Evolutionary conservation across 345 rosid species (phyloP), one percentile per base, ranked within the genome.

Genomic region (Pelargonium nanum): DNA sequence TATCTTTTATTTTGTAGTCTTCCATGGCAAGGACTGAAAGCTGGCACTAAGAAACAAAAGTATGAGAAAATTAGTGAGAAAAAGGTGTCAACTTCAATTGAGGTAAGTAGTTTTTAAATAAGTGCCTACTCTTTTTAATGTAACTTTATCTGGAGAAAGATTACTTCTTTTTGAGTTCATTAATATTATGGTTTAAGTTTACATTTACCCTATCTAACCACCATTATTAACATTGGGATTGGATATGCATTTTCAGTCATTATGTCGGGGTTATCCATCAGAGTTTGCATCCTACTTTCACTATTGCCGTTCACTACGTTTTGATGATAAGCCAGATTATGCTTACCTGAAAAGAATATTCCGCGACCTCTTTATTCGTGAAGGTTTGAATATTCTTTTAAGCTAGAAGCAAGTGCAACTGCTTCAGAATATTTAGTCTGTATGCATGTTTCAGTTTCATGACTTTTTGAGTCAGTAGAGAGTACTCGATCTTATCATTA

Each of bases 1-100:
- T 67, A 68, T 57, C 24, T 34, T 26, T 76, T 54, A 59, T 25
- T 30, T 61, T 61, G 4, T 54, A 93, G 99, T 76, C 97, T 93
- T 77, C 99, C 99, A 24, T 93, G 99, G 99, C 99, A 93, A 81
- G 99, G 99, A 66, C 75, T 93, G 40, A 89, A 86, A 78, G 97
- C 97, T 24, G 99, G 99, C 74, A 93, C 82, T 50, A 93, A 93
- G 84, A 93, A 93, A 71, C 99, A 89, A 66, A 90, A 90, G 75
- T 93, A 93, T 65, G 99, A 93, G 70, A 90, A 83, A 75, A 93
- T 93, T 59, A 84, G 99, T 62, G 99, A 93, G 72, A 93, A 93
- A 80, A 93, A 93, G 80, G 97, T 89, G 16, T 86, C 97, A 63
- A 93, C 96, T 56, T 75, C 97, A 22, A 81, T 83, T 62, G 89